Conservation (phyloP, 2,329 filamentous ascomycete species). For the Ambrosiella beaveri region DNA sequence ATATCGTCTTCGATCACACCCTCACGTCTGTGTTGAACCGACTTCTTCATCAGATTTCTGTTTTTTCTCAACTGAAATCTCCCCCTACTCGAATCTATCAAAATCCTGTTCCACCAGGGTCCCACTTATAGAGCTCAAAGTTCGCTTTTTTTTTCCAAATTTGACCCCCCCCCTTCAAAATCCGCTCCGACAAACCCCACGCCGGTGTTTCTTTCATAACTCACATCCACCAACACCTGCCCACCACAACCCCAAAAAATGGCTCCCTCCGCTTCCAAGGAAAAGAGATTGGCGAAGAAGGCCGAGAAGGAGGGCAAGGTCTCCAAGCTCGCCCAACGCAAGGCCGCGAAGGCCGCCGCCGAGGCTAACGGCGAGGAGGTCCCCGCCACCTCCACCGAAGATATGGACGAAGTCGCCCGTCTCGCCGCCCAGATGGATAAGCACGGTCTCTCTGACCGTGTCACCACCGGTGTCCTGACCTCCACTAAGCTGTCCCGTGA, state of each 20-base stretch:
- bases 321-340: slow-evolving; percentile 45
- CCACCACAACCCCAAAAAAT: slow-evolving; percentile 26
- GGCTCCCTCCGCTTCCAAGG: slow-evolving; percentile 49
- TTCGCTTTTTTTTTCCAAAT: slow-evolving; percentile 1
- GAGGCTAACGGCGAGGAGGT: slow-evolving; percentile 52
- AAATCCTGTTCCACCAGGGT: neutral
- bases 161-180: neutral
- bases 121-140: neutral
- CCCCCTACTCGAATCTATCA: neutral
- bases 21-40: too few species aligned
- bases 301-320: slow-evolving; percentile 62
- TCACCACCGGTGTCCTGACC: slow-evolving; percentile 89
- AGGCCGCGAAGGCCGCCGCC: slow-evolving; percentile 43
- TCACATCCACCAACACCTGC: neutral
- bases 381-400: slow-evolving; percentile 52
- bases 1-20: too few species aligned
- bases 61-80: too few species aligned
- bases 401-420: slow-evolving; percentile 68
- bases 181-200: slow-evolving; percentile 1
- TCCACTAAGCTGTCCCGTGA: slow-evolving; percentile 76
- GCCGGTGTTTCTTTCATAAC: neutral
- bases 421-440: slow-evolving; percentile 88
- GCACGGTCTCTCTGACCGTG: slow-evolving; percentile 87
- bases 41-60: too few species aligned
- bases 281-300: slow-evolving; percentile 56